phyloP scores from a whole-genome alignment of 148 eudicot genomes.

The Euryodendron excelsum region DNA sequence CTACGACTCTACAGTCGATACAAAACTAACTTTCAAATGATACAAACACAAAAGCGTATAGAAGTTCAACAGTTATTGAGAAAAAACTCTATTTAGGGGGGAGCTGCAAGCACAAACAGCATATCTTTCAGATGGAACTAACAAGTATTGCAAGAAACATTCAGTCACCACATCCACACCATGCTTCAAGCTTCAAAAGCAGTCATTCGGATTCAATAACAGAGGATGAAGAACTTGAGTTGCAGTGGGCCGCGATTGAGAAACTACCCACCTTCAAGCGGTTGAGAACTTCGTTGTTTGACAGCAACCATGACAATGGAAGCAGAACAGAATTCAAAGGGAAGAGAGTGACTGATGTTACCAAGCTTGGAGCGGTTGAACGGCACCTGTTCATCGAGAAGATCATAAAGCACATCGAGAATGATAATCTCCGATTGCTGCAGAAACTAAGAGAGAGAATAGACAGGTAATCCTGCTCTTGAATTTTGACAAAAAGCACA shows the following conservation, averaged over 20 bases:
- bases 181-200: conserved; percentile 10
- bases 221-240: conserved; percentile 16
- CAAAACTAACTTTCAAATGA: no score
- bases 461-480: conserved; percentile 18
- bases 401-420: conserved; percentile 24
- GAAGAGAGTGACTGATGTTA: conserved; percentile 25
- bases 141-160: conserved; percentile 8
- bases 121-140: conserved; percentile 16
- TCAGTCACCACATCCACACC: conserved; percentile 17
- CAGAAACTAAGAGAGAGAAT: conserved; percentile 20
- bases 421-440: conserved; percentile 19
- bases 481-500: neutral
- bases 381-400: conserved; percentile 25
- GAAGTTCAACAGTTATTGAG: no score
- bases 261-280: conserved; percentile 25
- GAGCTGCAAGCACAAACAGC: neutral
- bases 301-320: conserved; percentile 11
- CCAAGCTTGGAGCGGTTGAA: conserved; percentile 22
- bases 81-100: neutral
- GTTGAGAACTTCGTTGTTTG: conserved; percentile 22
- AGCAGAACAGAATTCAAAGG: conserved; percentile 3
- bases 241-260: conserved; percentile 31
- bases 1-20: no score
- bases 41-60: no score
- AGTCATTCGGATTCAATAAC: conserved; percentile 15